These are phyloP conservation scores for Orbilia oligospora DNA, from an alignment of 2,329 filamentous ascomycete species.

Conservation along the genomic window DNA sequence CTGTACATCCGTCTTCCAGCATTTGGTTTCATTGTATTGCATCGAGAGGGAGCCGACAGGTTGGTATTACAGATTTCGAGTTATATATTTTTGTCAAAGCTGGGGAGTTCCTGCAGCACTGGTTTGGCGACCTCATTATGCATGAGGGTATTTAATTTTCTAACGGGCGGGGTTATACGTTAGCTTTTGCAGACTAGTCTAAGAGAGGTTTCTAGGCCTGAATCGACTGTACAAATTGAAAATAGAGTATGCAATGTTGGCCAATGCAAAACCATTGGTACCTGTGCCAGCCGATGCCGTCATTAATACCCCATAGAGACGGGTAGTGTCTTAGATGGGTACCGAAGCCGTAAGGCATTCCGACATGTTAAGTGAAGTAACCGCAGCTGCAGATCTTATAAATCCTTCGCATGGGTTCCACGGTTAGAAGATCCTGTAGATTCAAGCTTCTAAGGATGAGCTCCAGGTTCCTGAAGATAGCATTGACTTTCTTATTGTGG, in stretches of 20 bases:
- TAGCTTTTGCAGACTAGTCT: slow-evolving; percentile 22
- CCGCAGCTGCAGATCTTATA: neutral
- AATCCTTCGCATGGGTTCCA: neutral
- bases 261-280: too few relatives aligned
- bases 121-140: slow-evolving; percentile 22
- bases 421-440: slow-evolving; percentile 1
- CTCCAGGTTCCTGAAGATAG: slow-evolving; percentile 1
- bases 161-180: slow-evolving; percentile 30
- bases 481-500: neutral
- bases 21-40: slow-evolving; percentile 39
- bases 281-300: slow-evolving; percentile 19
- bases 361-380: neutral
- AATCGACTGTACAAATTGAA: neutral
- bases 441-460: slow-evolving; percentile 4
- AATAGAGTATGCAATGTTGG: neutral
- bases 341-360: slow-evolving; percentile 2
- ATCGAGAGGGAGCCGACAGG: slow-evolving; percentile 22
- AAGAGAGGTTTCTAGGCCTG: neutral
- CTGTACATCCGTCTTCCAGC: slow-evolving; percentile 11
- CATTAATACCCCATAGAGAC: slow-evolving; percentile 28
- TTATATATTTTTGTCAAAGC: slow-evolving; percentile 32
- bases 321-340: slow-evolving; percentile 20
- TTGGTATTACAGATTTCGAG: slow-evolving; percentile 31
- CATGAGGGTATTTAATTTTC: slow-evolving; percentile 33
- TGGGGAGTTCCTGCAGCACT: slow-evolving; percentile 29